A percentile compares a stretch with the other conserved stretches of the same genome.
Evolutionary conservation across 176 grass and related monocot genomes (phyloP).

Genomic region (Chloris gayana): DNA sequence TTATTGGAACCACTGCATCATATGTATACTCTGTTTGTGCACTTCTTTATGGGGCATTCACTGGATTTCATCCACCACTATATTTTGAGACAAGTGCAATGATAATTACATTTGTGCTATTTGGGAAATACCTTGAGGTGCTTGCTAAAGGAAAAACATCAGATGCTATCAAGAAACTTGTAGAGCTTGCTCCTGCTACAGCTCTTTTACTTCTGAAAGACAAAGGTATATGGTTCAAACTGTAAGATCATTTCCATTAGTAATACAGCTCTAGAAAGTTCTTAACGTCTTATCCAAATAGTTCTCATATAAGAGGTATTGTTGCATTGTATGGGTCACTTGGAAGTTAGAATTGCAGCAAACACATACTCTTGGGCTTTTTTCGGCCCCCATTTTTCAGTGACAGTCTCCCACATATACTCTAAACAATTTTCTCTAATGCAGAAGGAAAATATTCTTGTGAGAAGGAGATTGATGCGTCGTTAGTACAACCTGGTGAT

Average conservation of each 20-base stretch:
- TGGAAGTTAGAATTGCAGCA: slow-evolving; percentile 16
- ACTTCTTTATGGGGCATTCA: slow-evolving; percentile 66
- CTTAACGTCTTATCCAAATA: slow-evolving; percentile 14
- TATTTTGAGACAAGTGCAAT: slow-evolving; percentile 94
- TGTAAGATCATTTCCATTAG: neutral
- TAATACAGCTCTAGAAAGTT: slow-evolving; percentile 16
- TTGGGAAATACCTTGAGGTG: slow-evolving; percentile 83
- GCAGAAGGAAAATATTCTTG: slow-evolving; percentile 59
- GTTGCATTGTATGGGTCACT: slow-evolving; percentile 23
- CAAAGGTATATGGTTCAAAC: slow-evolving; percentile 47
- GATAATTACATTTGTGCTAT: slow-evolving; percentile 88
- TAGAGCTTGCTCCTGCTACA: slow-evolving; percentile 80
- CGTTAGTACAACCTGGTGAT: slow-evolving; percentile 73
- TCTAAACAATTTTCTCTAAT: slow-evolving; percentile 27
- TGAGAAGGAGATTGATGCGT: slow-evolving; percentile 70
- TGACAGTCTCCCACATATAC: slow-evolving; percentile 11
- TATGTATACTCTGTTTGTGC: slow-evolving; percentile 81
- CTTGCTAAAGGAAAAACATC: slow-evolving; percentile 86
- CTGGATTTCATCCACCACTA: slow-evolving; percentile 59
- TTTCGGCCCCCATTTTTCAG: neutral
- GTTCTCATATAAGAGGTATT: neutral
- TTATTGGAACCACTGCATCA: slow-evolving; percentile 78
- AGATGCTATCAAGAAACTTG: slow-evolving; percentile 83
- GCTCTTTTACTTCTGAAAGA: slow-evolving; percentile 71
- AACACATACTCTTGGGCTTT: slow-evolving; percentile 19